Evolutionary conservation across 306 rosid species (phyloP), one percentile per base, ranked within the genome.

Genomic region (Lupinus albus): DNA sequence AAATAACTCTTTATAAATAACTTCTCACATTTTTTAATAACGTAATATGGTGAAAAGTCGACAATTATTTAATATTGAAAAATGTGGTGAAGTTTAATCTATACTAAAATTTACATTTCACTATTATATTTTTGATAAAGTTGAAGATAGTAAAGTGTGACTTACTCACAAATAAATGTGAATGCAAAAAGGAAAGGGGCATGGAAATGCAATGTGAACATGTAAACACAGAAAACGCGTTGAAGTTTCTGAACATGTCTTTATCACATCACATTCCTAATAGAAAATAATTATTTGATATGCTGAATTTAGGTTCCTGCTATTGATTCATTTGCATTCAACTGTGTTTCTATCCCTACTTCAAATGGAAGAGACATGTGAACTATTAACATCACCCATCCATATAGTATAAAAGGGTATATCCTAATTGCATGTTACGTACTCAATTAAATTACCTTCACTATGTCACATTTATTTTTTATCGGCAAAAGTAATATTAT

Each of bases 291-390:
- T 20, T 71, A 36, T 46, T 53, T 25, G 30, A 46, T 25, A 21
- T 65, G 36, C 62, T 64, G 25, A 47, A 57, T 69, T 64, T 61
- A 76, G 68, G 64, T 39, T 71, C 17, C 11, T 46, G 48, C 63
- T 52, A 71, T 54, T 64, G 17, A 58, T 44, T 56, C 11, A 21
- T 70, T 55, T 41, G 69, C 73, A 60, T 42, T 47, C 6, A 53
- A 78, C 68, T 44, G 70, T 48, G 49, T 78, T 45, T 54, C 45
- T 75, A 74, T 74, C 80, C 80, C 67, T 74, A 67, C 75, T 62
- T 62, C 76, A 67, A 78, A 72, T 46, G 78, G 72, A 80, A 80
- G 78, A 72, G 75, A 61, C 81, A 60, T 71, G 79, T 76, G 84
- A 35, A 67, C 46, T 70, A 52, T 58, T 66, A 71, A 62, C 66